Percentiles rank a stretch among this genome's conserved stretches.
Evolutionary conservation across 345 rosid genomes (phyloP).

Genomic region (Rhodamnia argentea): DNA sequence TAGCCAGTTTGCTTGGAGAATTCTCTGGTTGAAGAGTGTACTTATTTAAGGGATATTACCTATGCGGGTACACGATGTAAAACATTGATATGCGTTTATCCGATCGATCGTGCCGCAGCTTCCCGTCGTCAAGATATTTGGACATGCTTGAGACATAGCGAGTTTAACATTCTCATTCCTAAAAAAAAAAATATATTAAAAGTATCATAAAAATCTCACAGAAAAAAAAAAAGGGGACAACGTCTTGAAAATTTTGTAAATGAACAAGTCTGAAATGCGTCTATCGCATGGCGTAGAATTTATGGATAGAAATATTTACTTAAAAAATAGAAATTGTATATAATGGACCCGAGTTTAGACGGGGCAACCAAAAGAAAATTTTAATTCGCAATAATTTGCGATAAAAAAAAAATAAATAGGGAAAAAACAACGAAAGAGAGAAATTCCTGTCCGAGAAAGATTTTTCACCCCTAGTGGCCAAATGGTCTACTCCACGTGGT

Average conservation of each 20-base stretch:
- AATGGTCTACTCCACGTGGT: slow-evolving; percentile 50
- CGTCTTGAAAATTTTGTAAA: not conserved
- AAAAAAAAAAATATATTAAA: not conserved
- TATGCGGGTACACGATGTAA: not conserved
- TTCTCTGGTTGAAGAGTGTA: not conserved
- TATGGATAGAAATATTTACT: not conserved
- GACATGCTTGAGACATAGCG: not conserved
- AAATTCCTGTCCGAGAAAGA: not conserved
- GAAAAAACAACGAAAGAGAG: not conserved
- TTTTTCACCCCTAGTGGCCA: not conserved
- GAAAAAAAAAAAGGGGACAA: fast-evolving
- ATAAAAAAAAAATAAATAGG: not conserved
- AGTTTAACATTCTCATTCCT: not conserved
- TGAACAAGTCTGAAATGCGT: not conserved
- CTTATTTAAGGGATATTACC: not conserved
- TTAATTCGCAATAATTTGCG: not conserved
- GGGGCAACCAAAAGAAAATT: not conserved
- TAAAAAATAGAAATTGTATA: not conserved
- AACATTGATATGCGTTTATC: not conserved
- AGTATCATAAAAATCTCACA: not conserved
- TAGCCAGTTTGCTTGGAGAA: not conserved
- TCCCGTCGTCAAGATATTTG: not conserved
- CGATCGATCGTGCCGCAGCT: not conserved
- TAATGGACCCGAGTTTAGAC: not conserved
- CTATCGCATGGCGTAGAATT: fast-evolving